phyloP scores from a whole-genome alignment of 768 basidiomycete species.

The Mycena rosella region DNA sequence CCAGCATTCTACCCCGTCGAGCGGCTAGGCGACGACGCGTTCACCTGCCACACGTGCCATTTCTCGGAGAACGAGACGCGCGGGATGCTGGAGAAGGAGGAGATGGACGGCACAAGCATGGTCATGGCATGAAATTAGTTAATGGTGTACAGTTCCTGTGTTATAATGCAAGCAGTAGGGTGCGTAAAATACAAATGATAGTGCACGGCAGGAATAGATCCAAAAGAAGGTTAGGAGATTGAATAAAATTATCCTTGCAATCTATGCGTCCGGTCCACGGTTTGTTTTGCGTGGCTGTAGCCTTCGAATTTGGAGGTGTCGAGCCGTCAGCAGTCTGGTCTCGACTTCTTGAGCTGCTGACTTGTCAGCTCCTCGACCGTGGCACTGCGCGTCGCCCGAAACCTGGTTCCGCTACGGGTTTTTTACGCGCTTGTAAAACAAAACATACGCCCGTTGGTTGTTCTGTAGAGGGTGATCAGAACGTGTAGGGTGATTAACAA shows the following conservation, averaged over 20 bases:
- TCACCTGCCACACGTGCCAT: conserved; percentile 61
- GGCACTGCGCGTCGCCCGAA: neutral
- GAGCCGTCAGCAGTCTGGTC: neutral
- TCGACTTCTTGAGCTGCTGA: neutral
- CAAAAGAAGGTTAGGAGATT: conserved; percentile 31
- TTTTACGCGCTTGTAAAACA: conserved; percentile 81
- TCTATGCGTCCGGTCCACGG: conserved; percentile 44
- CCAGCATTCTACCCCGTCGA: conserved; percentile 75
- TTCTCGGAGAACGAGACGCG: conserved; percentile 48
- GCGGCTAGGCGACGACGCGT: conserved; percentile 28
- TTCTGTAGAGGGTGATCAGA: conserved; percentile 46
- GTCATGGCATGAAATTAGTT: conserved; percentile 38
- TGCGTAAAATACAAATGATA: conserved; percentile 50
- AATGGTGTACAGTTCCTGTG: conserved; percentile 36
- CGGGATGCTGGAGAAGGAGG: conserved; percentile 40
- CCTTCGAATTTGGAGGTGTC: neutral
- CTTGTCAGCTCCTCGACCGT: neutral
- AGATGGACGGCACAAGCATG: conserved; percentile 43
- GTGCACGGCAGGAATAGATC: conserved; percentile 42
- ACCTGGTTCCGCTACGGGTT: conserved; percentile 31
- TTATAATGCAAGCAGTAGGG: conserved; percentile 43
- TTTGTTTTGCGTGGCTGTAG: neutral
- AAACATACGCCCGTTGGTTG: conserved; percentile 78
- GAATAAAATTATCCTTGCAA: conserved; percentile 49
- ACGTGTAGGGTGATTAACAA: conserved; percentile 2